These are phyloP conservation scores for Phaffomyces thermotolerans DNA, from an alignment of 805 yeast genomes.

Conservation along the genomic window DNA sequence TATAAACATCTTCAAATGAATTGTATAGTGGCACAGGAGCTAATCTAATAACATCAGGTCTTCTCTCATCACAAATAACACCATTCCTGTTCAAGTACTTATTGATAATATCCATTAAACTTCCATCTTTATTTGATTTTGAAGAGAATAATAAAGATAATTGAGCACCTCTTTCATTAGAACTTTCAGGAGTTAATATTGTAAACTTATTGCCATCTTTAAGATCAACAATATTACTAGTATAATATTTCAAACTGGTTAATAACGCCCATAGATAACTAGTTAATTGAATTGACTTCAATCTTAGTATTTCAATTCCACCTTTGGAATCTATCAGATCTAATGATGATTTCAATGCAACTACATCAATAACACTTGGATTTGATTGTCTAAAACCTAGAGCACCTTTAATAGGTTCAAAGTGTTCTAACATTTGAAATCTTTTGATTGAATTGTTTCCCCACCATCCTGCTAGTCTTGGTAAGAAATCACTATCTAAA, in stretches of 20 bases:
- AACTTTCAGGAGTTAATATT: slow-evolving; percentile 64
- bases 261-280: slow-evolving; percentile 45
- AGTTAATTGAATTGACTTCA: slow-evolving; percentile 53
- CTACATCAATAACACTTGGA: slow-evolving; percentile 83
- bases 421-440: slow-evolving; percentile 71
- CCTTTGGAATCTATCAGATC: slow-evolving; percentile 53
- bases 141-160: slow-evolving; percentile 66
- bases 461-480: slow-evolving; percentile 97
- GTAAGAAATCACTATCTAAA: slow-evolving; percentile 30
- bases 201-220: slow-evolving; percentile 33
- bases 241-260: slow-evolving; percentile 38
- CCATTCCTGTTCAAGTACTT: slow-evolving; percentile 44
- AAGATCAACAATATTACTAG: slow-evolving; percentile 9
- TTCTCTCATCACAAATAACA: slow-evolving; percentile 78
- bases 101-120: slow-evolving; percentile 58
- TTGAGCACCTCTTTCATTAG: slow-evolving; percentile 69
- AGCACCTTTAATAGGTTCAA: slow-evolving; percentile 81
- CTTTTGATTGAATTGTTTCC: slow-evolving; percentile 69
- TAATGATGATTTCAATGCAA: slow-evolving; percentile 60
- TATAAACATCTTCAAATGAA: slow-evolving; percentile 54
- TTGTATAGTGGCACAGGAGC: slow-evolving; percentile 86
- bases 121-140: slow-evolving; percentile 26
- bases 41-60: slow-evolving; percentile 85
- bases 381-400: slow-evolving; percentile 85
- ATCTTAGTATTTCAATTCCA: slow-evolving; percentile 52